Conservation (phyloP, 2,329 filamentous ascomycete species). For the Fusarium musae region DNA sequence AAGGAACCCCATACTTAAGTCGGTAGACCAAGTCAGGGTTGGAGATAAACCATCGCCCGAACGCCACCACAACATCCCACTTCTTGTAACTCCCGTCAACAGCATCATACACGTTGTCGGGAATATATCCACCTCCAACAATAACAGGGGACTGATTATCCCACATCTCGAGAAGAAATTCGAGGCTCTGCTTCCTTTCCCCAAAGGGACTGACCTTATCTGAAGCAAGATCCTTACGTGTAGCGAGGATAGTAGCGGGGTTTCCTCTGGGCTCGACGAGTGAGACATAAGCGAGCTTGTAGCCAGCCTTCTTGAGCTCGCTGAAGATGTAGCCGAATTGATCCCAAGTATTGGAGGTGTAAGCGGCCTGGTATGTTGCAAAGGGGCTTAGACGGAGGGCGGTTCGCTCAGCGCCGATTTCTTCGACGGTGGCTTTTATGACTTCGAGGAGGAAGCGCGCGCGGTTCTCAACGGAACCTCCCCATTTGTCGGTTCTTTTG, state of each 20-base stretch:
- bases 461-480: conserved; percentile 60
- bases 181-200: conserved; percentile 48
- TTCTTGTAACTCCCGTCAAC: conserved; percentile 42
- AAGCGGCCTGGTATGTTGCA: conserved; percentile 45
- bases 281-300: conserved; percentile 50
- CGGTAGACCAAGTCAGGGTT: conserved; percentile 53
- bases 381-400: conserved; percentile 68
- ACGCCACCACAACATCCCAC: conserved; percentile 44
- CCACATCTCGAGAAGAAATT: conserved; percentile 49
- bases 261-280: conserved; percentile 51
- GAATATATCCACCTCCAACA: conserved; percentile 47
- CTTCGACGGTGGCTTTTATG: conserved; percentile 53
- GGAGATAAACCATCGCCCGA: conserved; percentile 51
- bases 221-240: neutral
- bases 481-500: conserved; percentile 56
- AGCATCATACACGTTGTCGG: conserved; percentile 37
- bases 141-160: conserved; percentile 47
- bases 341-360: conserved; percentile 44
- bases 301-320: conserved; percentile 40
- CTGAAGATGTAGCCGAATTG: conserved; percentile 45
- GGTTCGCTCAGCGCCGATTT: conserved; percentile 61
- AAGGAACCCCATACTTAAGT: conserved; percentile 50
- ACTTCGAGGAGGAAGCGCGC: conserved; percentile 63
- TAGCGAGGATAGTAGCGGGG: conserved; percentile 51
- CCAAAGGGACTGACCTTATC: conserved; percentile 21